phyloP scores from a whole-genome alignment of 2,329 filamentous ascomycete genomes.

The Fusarium tanahbumbuense region DNA sequence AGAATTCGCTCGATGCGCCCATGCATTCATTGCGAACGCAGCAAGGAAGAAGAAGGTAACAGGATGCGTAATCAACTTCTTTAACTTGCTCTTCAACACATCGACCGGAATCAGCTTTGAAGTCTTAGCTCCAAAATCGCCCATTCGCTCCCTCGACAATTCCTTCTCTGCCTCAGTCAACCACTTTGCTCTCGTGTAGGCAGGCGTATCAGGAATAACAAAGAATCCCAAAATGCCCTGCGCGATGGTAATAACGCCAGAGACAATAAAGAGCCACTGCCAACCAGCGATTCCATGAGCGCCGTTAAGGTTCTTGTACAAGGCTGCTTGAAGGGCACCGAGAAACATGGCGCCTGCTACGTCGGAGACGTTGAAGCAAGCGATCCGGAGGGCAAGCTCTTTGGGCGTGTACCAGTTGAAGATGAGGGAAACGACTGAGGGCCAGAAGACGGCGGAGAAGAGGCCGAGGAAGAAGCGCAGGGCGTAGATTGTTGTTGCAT shows the following conservation, averaged over 20 bases:
- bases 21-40: conserved; percentile 47
- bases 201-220: conserved; percentile 51
- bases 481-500: conserved; percentile 52
- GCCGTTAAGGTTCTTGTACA: conserved; percentile 56
- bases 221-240: conserved; percentile 56
- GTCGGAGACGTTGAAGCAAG: conserved; percentile 58
- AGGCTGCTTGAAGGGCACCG: conserved; percentile 57
- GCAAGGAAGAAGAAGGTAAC: conserved; percentile 49
- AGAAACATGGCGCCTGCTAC: conserved; percentile 59
- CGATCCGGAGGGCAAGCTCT: conserved; percentile 56
- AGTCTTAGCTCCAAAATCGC: conserved; percentile 46
- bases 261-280: conserved; percentile 61
- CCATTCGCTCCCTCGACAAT: conserved; percentile 46
- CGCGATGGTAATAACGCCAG: conserved; percentile 56
- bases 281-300: conserved; percentile 56
- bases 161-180: conserved; percentile 46
- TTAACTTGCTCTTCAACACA: conserved; percentile 43
- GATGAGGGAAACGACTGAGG: conserved; percentile 53
- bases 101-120: conserved; percentile 44
- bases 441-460: conserved; percentile 54
- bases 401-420: conserved; percentile 59
- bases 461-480: conserved; percentile 60
- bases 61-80: conserved; percentile 46
- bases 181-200: conserved; percentile 48
- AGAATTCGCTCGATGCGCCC: conserved; percentile 49